phyloP scores from a whole-genome alignment of 1,284 basidiomycete genomes.

The Marasmius tenuissimus region DNA sequence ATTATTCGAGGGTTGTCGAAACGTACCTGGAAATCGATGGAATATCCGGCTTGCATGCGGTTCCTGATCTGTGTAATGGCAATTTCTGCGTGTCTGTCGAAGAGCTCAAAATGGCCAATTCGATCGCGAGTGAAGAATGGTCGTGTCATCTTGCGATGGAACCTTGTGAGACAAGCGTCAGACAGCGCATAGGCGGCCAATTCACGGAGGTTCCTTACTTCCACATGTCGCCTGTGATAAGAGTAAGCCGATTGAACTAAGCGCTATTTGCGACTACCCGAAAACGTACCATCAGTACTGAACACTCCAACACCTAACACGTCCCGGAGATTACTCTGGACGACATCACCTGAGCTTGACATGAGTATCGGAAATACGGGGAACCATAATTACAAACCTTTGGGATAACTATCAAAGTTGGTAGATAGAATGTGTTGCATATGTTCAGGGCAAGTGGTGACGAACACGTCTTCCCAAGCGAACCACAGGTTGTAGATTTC shows the following conservation, averaged over 20 bases:
- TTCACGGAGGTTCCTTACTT: slow-evolving; percentile 33
- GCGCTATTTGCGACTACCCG: background rate
- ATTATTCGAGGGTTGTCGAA: background rate
- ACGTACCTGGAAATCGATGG: slow-evolving; percentile 52
- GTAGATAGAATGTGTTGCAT: slow-evolving; percentile 44
- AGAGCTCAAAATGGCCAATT: slow-evolving; percentile 54
- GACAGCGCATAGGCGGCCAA: background rate
- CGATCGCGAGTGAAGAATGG: slow-evolving; percentile 55
- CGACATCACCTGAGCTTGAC: slow-evolving; percentile 29
- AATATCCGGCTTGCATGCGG: slow-evolving; percentile 21
- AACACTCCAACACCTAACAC: slow-evolving; percentile 60
- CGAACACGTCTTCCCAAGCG: slow-evolving; percentile 17
- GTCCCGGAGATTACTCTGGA: slow-evolving; percentile 33
- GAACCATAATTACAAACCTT: slow-evolving; percentile 28
- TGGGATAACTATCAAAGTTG: slow-evolving; percentile 46
- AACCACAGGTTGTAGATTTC: slow-evolving; percentile 8
- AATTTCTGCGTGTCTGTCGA: slow-evolving; percentile 45
- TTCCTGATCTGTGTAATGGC: slow-evolving; percentile 39
- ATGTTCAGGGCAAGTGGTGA: slow-evolving; percentile 40
- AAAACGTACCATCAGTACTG: slow-evolving; percentile 51
- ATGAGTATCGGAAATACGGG: background rate
- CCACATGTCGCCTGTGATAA: slow-evolving; percentile 46
- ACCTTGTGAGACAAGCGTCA: slow-evolving; percentile 26
- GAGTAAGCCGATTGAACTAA: background rate
- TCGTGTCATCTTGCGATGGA: slow-evolving; percentile 57